phyloP scores from a whole-genome alignment of 2,329 filamentous ascomycete species.

The Colletotrichum sojae region DNA sequence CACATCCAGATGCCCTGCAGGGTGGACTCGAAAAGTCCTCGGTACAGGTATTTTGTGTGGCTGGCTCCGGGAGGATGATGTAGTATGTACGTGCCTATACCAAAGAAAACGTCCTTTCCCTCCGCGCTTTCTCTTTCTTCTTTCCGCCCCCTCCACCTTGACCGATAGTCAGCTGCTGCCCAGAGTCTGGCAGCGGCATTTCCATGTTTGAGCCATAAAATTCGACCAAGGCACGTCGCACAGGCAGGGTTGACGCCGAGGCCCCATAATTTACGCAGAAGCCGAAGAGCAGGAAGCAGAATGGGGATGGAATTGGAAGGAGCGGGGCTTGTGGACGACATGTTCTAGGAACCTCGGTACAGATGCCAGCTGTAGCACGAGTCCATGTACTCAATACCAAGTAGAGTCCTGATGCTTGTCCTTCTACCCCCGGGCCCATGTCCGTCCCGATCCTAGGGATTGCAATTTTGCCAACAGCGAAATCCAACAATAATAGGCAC shows the following conservation, averaged over 20 bases:
- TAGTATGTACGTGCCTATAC: background rate
- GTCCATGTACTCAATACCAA: too few relatives aligned
- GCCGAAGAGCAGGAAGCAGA: background rate
- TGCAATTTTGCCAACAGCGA: conserved; percentile 21
- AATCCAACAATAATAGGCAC: conserved; percentile 15
- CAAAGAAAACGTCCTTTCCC: background rate
- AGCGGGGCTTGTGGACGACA: too few relatives aligned
- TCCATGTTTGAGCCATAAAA: conserved; percentile 16
- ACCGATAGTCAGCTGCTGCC: conserved; percentile 18
- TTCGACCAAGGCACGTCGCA: background rate
- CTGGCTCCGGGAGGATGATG: background rate
- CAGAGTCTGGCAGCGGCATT: conserved; percentile 9
- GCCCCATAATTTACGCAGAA: conserved; percentile 1
- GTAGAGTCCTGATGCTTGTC: too few relatives aligned
- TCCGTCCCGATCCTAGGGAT: background rate
- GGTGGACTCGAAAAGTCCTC: background rate
- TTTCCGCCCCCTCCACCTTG: conserved; percentile 4
- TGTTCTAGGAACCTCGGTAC: too few relatives aligned
- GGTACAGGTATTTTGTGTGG: background rate
- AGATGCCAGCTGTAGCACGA: too few relatives aligned
- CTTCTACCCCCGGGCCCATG: too few relatives aligned
- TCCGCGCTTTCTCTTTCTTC: conserved; percentile 2
- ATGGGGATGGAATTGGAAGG: too few relatives aligned
- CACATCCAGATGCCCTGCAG: background rate
- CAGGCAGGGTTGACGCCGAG: background rate